phyloP scores from a whole-genome alignment of 768 basidiomycete genomes.

The Xerocomus spinulosus region DNA sequence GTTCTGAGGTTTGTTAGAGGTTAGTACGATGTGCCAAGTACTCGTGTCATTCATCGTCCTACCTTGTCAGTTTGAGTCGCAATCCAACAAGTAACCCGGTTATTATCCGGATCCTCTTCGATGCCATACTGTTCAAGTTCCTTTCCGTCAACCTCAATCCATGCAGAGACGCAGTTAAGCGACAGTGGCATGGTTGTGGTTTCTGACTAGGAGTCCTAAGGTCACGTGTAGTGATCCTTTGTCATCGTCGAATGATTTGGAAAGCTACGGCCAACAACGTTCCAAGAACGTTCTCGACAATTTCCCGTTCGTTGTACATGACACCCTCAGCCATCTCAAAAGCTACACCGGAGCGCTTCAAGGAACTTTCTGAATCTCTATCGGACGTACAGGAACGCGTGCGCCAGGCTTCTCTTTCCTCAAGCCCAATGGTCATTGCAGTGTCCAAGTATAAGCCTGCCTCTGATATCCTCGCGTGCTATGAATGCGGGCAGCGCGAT shows the following conservation, averaged over 20 bases:
- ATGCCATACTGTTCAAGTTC: slow-evolving; percentile 25
- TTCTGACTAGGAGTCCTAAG: too few relatives aligned
- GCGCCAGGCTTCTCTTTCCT: slow-evolving; percentile 28
- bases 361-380: slow-evolving; percentile 53
- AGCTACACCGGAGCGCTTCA: slow-evolving; percentile 39
- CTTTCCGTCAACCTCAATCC: slow-evolving; percentile 27
- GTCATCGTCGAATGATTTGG: too few relatives aligned
- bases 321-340: slow-evolving; percentile 11
- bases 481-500: slow-evolving; percentile 75
- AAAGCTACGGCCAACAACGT: not conserved
- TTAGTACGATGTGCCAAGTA: not conserved
- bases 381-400: slow-evolving; percentile 50
- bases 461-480: slow-evolving; percentile 80
- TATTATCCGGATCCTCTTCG: slow-evolving; percentile 12
- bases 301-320: slow-evolving; percentile 15
- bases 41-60: too few relatives aligned
- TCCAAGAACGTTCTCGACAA: slow-evolving; percentile 3
- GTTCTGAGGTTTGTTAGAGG: slow-evolving; percentile 9
- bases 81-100: slow-evolving; percentile 28
- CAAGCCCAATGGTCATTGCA: slow-evolving; percentile 58
- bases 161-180: slow-evolving; percentile 19
- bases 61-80: slow-evolving; percentile 26
- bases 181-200: slow-evolving; percentile 20
- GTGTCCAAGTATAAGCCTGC: slow-evolving; percentile 93
- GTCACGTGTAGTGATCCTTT: too few relatives aligned